Evolutionary conservation across 768 basidiomycete species (phyloP).

Genomic region (Leccinum fibrillosum): DNA sequence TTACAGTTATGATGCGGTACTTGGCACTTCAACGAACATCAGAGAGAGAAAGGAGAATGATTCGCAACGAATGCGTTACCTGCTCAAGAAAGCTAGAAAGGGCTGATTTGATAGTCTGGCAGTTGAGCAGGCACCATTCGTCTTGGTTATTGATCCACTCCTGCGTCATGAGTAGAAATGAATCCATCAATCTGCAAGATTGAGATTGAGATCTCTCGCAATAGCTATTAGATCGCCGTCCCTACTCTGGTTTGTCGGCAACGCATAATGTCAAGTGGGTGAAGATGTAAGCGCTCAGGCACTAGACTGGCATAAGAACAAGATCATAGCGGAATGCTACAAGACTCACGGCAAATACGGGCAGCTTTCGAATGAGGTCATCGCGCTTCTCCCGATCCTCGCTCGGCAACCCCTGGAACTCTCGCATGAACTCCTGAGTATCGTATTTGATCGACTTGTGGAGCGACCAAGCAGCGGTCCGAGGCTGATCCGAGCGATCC

Average conservation of each 20-base stretch:
- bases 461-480: slow-evolving; percentile 15
- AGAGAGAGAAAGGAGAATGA: neutral
- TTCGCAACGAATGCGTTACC: neutral
- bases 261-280: slow-evolving; percentile 26
- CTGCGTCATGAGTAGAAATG: slow-evolving; percentile 11
- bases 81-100: slow-evolving; percentile 12
- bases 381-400: slow-evolving; percentile 17
- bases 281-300: slow-evolving; percentile 22
- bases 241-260: slow-evolving; percentile 15
- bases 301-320: slow-evolving; percentile 10
- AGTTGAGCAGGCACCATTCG: slow-evolving; percentile 26
- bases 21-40: slow-evolving; percentile 11
- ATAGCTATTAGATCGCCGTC: neutral
- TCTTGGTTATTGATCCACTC: slow-evolving; percentile 20
- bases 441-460: slow-evolving; percentile 22
- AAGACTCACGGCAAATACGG: slow-evolving; percentile 21
- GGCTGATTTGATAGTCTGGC: slow-evolving; percentile 14
- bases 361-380: slow-evolving; percentile 15
- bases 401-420: slow-evolving; percentile 8
- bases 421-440: slow-evolving; percentile 17
- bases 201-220: neutral
- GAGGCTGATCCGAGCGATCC: slow-evolving; percentile 24
- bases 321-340: neutral
- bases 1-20: slow-evolving; percentile 22
- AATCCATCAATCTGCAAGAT: slow-evolving; percentile 15